Conservation (phyloP, 805 yeast species). For the Candida oleophila region DNA sequence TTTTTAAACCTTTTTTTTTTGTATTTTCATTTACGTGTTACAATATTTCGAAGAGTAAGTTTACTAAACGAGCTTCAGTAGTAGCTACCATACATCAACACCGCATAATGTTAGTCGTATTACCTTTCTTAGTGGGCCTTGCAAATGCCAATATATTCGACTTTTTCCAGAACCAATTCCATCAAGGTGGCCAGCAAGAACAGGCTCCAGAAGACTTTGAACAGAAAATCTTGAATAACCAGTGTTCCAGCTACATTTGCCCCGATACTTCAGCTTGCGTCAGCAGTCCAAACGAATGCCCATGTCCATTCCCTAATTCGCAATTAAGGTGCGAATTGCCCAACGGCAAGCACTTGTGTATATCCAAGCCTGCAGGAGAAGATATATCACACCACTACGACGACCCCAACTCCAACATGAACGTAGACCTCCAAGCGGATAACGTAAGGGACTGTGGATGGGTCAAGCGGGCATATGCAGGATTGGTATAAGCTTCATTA, state of each 20-base stretch:
- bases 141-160: conserved; percentile 34
- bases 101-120: background rate
- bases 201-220: conserved; percentile 39
- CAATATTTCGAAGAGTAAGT: too few relatives aligned
- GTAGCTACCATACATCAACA: too few relatives aligned
- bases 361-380: conserved; percentile 69
- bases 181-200: conserved; percentile 20
- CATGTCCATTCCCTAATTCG: conserved; percentile 86
- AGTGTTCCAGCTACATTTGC: conserved; percentile 72
- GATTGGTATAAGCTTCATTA: conserved; percentile 31
- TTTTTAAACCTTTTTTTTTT: background rate
- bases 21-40: background rate
- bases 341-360: conserved; percentile 68
- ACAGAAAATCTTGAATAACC: conserved; percentile 31
- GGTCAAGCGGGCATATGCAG: conserved; percentile 72
- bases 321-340: conserved; percentile 82
- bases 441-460: conserved; percentile 76
- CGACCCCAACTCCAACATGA: conserved; percentile 45
- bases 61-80: too few relatives aligned
- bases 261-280: conserved; percentile 85
- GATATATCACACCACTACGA: conserved; percentile 29
- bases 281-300: conserved; percentile 65
- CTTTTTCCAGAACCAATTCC: conserved; percentile 25
- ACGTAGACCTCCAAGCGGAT: conserved; percentile 51
- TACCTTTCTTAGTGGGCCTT: conserved; percentile 11